These are phyloP conservation scores for Clonostachys rosea DNA, from an alignment of 2,329 filamentous ascomycete genomes.

Conservation along the genomic window DNA sequence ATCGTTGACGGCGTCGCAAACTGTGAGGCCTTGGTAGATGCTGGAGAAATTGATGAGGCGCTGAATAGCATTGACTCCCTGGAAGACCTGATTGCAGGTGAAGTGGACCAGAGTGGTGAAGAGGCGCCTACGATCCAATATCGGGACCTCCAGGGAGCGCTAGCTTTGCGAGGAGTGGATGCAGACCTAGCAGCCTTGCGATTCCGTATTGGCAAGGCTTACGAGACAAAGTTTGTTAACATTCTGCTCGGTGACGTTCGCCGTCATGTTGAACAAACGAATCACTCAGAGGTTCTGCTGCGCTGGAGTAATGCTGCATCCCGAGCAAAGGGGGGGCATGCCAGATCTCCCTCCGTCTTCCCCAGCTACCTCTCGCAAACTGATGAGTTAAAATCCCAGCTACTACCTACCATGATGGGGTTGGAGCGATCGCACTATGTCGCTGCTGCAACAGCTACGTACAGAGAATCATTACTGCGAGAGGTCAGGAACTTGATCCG, in stretches of 20 bases:
- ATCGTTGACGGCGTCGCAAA: constrained; percentile 70
- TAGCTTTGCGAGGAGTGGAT: constrained; percentile 75
- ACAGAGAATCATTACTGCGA: constrained; percentile 76
- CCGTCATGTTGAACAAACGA: constrained; percentile 71
- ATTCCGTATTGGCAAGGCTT: constrained; percentile 79
- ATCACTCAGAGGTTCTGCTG: constrained; percentile 68
- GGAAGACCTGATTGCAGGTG: constrained; percentile 76
- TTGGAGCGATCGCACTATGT: constrained; percentile 80
- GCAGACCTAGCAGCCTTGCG: constrained; percentile 73
- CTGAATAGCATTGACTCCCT: constrained; percentile 72
- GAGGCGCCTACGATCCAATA: constrained; percentile 27
- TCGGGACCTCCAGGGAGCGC: constrained; percentile 70
- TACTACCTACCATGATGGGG: constrained; percentile 70
- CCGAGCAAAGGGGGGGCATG: constrained; percentile 63
- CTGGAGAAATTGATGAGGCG: constrained; percentile 77
- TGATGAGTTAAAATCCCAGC: constrained; percentile 62
- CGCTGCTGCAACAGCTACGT: constrained; percentile 74
- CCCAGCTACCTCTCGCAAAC: constrained; percentile 77
- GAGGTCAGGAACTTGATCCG: constrained; percentile 86
- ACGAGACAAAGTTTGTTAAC: constrained; percentile 75
- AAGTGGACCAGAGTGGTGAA: constrained; percentile 34
- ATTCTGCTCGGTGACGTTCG: constrained; percentile 76
- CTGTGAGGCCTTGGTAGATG: constrained; percentile 79
- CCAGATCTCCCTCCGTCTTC: constrained; percentile 61
- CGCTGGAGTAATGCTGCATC: constrained; percentile 79